A percentile compares a stretch with the other conserved stretches of the same genome.
Conservation (phyloP, 1,284 basidiomycete genomes). For the Vanrija pseudolonga region DNA sequence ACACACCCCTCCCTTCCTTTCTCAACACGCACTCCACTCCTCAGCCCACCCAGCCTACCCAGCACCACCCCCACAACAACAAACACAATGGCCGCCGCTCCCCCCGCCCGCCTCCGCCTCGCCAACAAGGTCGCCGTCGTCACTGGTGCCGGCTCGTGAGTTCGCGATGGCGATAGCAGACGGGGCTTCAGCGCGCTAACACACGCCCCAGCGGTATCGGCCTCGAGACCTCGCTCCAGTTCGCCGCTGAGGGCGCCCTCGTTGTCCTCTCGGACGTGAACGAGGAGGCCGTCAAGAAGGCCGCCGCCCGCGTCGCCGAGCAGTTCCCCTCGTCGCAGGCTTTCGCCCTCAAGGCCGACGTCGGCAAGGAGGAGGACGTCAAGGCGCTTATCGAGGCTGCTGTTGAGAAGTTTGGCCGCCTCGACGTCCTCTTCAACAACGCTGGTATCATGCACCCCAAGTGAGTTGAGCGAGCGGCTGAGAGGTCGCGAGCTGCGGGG, state of each 20-base stretch:
- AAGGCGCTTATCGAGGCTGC: constrained; percentile 75
- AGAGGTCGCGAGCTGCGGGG: background rate
- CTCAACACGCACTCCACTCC: no score
- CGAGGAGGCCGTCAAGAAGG: constrained; percentile 66
- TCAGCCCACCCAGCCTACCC: no score
- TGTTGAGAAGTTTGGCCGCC: constrained; percentile 75
- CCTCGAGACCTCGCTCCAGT: constrained; percentile 84
- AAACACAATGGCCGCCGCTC: constrained; percentile 9
- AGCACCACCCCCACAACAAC: background rate
- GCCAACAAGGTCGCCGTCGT: constrained; percentile 47
- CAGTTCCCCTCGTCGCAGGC: constrained; percentile 67
- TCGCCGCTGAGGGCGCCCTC: constrained; percentile 85
- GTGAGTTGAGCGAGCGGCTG: constrained; percentile 3
- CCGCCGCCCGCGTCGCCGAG: constrained; percentile 61
- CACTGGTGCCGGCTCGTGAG: constrained; percentile 51
- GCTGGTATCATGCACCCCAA: constrained; percentile 91
- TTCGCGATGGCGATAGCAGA: constrained; percentile 5
- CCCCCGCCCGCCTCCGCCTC: constrained; percentile 39
- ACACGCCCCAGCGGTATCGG: constrained; percentile 66
- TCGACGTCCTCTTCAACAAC: constrained; percentile 94
- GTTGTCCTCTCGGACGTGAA: constrained; percentile 87
- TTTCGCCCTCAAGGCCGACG: constrained; percentile 74
- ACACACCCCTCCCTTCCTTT: no score
- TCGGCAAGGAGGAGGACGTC: constrained; percentile 80
- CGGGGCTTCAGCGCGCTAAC: background rate